Conservation (phyloP, 1,284 basidiomycete species). For the Cryptococcus jaspeensis region DNA sequence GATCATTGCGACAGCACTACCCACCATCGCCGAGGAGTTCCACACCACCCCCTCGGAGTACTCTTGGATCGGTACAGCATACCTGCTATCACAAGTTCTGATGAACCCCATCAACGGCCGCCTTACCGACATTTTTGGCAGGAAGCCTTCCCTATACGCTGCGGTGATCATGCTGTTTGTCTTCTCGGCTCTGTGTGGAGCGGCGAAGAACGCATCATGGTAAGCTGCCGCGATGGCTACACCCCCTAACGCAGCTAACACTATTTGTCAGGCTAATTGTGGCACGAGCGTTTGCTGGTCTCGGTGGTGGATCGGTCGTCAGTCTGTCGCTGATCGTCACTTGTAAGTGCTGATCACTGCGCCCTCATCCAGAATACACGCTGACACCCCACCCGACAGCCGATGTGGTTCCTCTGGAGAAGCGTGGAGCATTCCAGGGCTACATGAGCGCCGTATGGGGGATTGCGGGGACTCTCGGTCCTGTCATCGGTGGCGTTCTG, state of each 20-base stretch:
- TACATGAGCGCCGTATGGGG: conserved; percentile 47
- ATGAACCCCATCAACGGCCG: conserved; percentile 38
- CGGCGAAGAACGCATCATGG: conserved; percentile 33
- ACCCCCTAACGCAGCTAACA: too few relatives aligned
- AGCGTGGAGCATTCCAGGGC: conserved; percentile 46
- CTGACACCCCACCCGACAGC: conserved; percentile 12
- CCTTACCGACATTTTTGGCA: conserved; percentile 37
- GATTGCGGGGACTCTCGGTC: conserved; percentile 46
- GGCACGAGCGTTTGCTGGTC: conserved; percentile 41
- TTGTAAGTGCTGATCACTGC: conserved; percentile 2
- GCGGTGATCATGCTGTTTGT: conserved; percentile 27
- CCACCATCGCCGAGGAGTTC: conserved; percentile 33
- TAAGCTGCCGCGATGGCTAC: conserved; percentile 7
- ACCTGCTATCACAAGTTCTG: conserved; percentile 29
- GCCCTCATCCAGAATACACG: conserved; percentile 4
- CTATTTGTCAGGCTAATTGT: conserved; percentile 30
- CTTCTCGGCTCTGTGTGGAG: conserved; percentile 32
- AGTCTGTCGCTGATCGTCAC: conserved; percentile 21
- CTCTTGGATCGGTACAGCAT: conserved; percentile 37
- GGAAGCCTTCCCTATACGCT: conserved; percentile 33
- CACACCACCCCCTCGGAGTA: conserved; percentile 35
- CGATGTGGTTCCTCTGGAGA: conserved; percentile 37
- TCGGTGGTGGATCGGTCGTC: conserved; percentile 45
- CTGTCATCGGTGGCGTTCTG: conserved; percentile 48
- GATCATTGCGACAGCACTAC: conserved; percentile 34